These are phyloP conservation scores for Penicillium bialowiezense DNA, from an alignment of 495 filamentous ascomycete species.

Conservation along the genomic window DNA sequence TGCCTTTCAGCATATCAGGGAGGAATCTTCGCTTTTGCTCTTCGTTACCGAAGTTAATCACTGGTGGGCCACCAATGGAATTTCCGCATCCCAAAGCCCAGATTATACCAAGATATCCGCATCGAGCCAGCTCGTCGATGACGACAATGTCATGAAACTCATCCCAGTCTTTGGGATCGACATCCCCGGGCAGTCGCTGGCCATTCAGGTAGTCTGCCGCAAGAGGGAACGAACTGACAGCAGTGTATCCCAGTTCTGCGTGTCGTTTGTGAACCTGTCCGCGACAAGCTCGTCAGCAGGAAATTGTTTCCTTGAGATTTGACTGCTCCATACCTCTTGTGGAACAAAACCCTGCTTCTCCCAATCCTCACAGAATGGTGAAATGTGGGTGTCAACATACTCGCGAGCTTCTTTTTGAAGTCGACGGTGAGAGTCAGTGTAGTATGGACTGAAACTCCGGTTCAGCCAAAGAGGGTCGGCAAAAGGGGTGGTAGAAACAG, in stretches of 20 bases:
- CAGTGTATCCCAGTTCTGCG: slow-evolving; percentile 22
- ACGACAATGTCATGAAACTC: slow-evolving; percentile 39
- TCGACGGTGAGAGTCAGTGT: slow-evolving; percentile 62
- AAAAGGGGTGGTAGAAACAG: slow-evolving; percentile 47
- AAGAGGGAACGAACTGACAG: slow-evolving; percentile 18
- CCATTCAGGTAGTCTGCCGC: slow-evolving; percentile 15
- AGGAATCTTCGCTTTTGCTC: slow-evolving; percentile 43
- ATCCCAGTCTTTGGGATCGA: slow-evolving; percentile 36
- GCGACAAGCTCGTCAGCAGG: not conserved
- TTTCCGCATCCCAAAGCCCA: slow-evolving; percentile 44
- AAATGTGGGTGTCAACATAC: slow-evolving; percentile 62
- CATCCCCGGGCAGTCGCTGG: slow-evolving; percentile 29
- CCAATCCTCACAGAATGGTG: slow-evolving; percentile 27
- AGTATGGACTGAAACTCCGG: slow-evolving; percentile 68
- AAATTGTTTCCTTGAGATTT: not conserved
- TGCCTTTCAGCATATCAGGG: slow-evolving; percentile 38
- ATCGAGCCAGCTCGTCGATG: slow-evolving; percentile 39
- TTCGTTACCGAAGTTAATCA: slow-evolving; percentile 45
- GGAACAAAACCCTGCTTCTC: slow-evolving; percentile 25
- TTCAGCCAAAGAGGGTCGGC: slow-evolving; percentile 72
- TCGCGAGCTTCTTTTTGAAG: slow-evolving; percentile 63
- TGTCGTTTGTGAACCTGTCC: slow-evolving; percentile 17
- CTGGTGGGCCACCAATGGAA: slow-evolving; percentile 45
- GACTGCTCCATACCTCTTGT: slow-evolving; percentile 11
- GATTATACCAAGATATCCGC: slow-evolving; percentile 35